Evolutionary conservation across 768 basidiomycete genomes (phyloP).

Genomic region (Candolleomyces eurysporus): DNA sequence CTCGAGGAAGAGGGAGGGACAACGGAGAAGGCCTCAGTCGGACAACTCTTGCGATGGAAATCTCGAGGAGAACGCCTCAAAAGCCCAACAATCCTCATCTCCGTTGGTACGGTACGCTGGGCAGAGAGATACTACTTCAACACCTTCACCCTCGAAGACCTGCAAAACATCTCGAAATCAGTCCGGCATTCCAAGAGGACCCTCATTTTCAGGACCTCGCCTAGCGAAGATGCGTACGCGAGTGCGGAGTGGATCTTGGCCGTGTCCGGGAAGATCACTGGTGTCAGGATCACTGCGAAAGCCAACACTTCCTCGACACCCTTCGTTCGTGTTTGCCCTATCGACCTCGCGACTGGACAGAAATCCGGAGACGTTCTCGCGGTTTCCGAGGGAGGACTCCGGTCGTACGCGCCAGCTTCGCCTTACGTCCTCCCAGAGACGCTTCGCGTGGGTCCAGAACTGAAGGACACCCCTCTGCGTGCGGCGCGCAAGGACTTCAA

Average conservation of each 20-base stretch:
- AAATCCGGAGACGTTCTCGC: conserved; percentile 32
- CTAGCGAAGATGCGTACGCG: conserved; percentile 31
- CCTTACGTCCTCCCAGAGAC: conserved; percentile 32
- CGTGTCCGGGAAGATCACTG: conserved; percentile 32
- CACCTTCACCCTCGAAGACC: conserved; percentile 34
- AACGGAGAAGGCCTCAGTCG: conserved; percentile 25
- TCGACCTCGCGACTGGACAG: conserved; percentile 33
- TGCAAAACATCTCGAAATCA: conserved; percentile 31
- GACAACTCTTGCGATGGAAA: conserved; percentile 33
- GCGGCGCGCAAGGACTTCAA: conserved; percentile 37
- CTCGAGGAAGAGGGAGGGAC: conserved; percentile 26
- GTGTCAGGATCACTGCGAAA: conserved; percentile 35
- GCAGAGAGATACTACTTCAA: conserved; percentile 35
- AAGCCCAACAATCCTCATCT: conserved; percentile 35
- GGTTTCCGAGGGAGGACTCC: conserved; percentile 36
- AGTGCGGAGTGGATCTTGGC: conserved; percentile 42
- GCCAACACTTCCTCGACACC: conserved; percentile 32
- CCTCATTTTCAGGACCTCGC: conserved; percentile 33
- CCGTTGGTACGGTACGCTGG: conserved; percentile 33
- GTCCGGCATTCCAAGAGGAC: conserved; percentile 31
- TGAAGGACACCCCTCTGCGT: conserved; percentile 29
- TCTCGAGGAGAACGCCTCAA: conserved; percentile 28
- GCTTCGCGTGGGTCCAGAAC: conserved; percentile 29
- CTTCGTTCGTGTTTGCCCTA: conserved; percentile 34
- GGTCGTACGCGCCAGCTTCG: conserved; percentile 29